phyloP scores from a whole-genome alignment of 2,329 filamentous ascomycete genomes.

The Talaromyces sp. region DNA sequence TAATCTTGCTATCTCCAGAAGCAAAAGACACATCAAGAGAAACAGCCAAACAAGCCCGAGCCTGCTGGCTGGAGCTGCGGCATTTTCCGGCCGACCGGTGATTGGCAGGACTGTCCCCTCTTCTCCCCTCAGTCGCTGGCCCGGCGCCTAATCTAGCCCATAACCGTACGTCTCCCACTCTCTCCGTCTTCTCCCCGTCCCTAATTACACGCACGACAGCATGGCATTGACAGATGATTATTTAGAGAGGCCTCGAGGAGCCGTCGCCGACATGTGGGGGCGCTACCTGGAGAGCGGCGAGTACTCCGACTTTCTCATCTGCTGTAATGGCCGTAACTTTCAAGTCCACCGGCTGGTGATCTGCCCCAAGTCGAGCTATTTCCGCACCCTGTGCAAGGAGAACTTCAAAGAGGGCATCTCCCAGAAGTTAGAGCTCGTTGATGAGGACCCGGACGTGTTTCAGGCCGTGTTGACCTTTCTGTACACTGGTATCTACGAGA shows the following conservation, averaged over 20 bases:
- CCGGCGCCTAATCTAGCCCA: not conserved
- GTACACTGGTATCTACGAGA: conserved; percentile 13
- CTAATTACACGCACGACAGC: not conserved
- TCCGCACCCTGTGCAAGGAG: conserved; percentile 21
- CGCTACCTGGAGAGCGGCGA: conserved; percentile 16
- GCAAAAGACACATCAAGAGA: not conserved
- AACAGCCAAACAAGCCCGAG: not conserved
- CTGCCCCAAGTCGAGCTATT: conserved; percentile 31
- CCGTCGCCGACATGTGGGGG: conserved; percentile 12
- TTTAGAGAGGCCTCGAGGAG: conserved; percentile 8
- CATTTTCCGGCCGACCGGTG: not conserved
- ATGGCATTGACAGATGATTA: conserved; percentile 9
- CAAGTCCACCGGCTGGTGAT: conserved; percentile 30
- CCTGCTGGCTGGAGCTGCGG: not conserved
- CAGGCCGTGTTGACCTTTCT: conserved; percentile 12
- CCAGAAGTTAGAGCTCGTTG: conserved; percentile 7
- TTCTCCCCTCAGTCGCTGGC: not conserved
- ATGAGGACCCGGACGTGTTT: conserved; percentile 12
- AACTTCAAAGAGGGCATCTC: conserved; percentile 21
- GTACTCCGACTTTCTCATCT: conserved; percentile 30
- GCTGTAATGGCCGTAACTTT: conserved; percentile 24
- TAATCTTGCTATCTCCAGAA: not conserved
- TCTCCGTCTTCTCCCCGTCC: not conserved
- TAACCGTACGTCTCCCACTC: not conserved
- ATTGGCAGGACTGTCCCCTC: not conserved